Evolutionary conservation across 164 flowering plant genomes (phyloP).

Genomic region (Aristolochia californica): DNA sequence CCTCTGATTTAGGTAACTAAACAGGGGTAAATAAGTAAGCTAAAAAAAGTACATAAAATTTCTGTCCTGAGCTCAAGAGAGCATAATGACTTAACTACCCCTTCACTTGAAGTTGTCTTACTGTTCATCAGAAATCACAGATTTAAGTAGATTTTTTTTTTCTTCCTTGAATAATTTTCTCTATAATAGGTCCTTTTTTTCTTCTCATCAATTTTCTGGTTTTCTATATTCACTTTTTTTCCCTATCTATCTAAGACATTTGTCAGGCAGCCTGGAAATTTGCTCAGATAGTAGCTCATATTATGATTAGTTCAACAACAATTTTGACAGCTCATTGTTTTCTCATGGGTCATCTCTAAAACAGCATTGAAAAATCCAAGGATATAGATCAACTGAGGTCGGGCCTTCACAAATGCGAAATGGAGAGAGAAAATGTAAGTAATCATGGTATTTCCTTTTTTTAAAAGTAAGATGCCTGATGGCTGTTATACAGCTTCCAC

Average conservation of each 20-base stretch:
- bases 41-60: too few species aligned
- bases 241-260: background rate
- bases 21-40: too few species aligned
- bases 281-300: background rate
- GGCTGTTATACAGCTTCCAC: background rate
- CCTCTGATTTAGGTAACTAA: too few species aligned
- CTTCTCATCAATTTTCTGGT: too few species aligned
- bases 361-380: background rate
- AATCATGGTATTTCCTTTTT: background rate
- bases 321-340: background rate
- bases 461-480: background rate
- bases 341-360: background rate
- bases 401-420: background rate
- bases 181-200: too few species aligned
- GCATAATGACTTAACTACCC: too few species aligned
- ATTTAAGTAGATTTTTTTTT: too few species aligned
- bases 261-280: background rate
- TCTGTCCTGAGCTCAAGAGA: too few species aligned
- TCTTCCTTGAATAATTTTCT: too few species aligned
- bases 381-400: background rate
- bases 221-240: background rate
- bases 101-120: too few species aligned
- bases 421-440: constrained; percentile 1
- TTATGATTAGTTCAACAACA: background rate
- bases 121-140: too few species aligned